These are phyloP conservation scores for Curvularia sp. DNA, from an alignment of 2,329 filamentous ascomycete genomes.

Conservation along the genomic window DNA sequence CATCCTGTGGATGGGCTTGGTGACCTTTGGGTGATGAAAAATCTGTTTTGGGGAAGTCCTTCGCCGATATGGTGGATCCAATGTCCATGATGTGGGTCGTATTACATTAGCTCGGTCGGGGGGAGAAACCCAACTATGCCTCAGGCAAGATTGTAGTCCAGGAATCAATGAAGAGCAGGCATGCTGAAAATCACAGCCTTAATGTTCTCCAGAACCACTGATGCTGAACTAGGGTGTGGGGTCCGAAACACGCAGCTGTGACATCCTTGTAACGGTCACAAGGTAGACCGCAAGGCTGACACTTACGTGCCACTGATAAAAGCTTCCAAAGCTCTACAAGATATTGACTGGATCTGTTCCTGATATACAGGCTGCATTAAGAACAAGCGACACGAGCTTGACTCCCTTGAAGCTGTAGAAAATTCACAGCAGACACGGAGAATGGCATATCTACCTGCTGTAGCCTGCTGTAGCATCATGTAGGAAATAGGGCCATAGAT, in stretches of 20 bases:
- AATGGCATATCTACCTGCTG: background rate
- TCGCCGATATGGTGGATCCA: background rate
- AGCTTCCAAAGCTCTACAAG: background rate
- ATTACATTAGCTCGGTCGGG: background rate
- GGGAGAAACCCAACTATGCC: background rate
- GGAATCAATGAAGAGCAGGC: background rate
- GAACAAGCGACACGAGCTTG: background rate
- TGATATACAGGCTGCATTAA: background rate
- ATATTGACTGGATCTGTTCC: background rate
- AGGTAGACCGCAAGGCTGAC: background rate
- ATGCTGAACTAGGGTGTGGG: background rate
- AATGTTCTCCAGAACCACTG: background rate
- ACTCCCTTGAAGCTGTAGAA: background rate
- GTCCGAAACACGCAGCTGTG: background rate
- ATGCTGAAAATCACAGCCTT: background rate
- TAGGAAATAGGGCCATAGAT: background rate
- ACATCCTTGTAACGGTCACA: constrained; percentile 1
- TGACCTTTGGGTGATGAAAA: background rate
- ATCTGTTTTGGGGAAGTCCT: background rate
- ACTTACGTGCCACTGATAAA: background rate
- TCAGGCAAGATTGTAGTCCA: background rate
- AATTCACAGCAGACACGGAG: background rate
- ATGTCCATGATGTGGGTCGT: background rate
- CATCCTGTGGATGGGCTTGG: background rate
- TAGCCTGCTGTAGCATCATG: background rate